Percentiles rank a stretch among this genome's conserved stretches.
Evolutionary conservation across 2,329 filamentous ascomycete species (phyloP).

Genomic region (Lasiodiplodia hormozganensis): DNA sequence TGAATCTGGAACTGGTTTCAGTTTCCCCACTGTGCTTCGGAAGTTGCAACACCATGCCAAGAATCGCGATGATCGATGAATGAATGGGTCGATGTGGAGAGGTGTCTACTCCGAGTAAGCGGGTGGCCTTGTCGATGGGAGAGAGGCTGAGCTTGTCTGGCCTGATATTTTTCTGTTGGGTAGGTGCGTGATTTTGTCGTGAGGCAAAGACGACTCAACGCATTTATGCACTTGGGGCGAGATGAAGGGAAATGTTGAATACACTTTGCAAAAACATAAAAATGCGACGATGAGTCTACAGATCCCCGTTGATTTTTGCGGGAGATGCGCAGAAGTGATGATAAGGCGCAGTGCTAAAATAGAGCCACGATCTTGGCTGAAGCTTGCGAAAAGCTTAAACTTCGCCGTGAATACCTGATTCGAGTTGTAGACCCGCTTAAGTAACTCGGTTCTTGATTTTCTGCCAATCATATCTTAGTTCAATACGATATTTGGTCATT

Average conservation of each 20-base stretch:
- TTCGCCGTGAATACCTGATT: background rate
- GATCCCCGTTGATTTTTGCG: background rate
- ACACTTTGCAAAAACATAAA: background rate
- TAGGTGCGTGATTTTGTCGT: background rate
- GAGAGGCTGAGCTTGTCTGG: background rate
- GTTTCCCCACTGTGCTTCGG: background rate
- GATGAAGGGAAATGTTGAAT: background rate
- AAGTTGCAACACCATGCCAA: slow-evolving; percentile 21
- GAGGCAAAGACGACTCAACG: background rate
- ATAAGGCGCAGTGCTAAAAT: background rate
- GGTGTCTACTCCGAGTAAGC: background rate
- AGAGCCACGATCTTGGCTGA: background rate
- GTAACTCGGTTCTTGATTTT: background rate
- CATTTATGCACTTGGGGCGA: background rate
- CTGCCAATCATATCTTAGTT: background rate
- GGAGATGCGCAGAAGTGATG: background rate
- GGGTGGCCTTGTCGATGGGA: background rate
- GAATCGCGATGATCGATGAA: slow-evolving; percentile 9
- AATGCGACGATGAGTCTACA: background rate
- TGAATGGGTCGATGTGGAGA: background rate
- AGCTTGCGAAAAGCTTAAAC: slow-evolving; percentile 13
- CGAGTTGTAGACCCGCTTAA: background rate
- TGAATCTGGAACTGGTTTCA: background rate
- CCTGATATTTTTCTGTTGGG: background rate
- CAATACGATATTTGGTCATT: background rate